phyloP scores from a whole-genome alignment of 2,329 filamentous ascomycete species.

The Aspergillus ustus region DNA sequence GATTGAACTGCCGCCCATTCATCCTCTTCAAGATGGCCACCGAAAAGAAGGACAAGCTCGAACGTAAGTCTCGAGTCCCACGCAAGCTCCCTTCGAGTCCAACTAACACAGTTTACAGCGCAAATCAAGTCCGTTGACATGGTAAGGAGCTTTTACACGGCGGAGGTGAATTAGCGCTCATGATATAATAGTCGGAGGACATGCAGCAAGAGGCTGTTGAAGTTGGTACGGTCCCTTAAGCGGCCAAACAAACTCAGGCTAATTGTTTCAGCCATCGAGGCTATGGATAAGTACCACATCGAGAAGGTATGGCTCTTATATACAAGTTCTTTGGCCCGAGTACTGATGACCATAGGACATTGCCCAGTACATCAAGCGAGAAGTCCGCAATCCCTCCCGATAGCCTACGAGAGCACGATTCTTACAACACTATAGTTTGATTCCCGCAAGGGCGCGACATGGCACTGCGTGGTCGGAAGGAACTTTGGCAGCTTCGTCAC shows the following conservation, averaged over 20 bases:
- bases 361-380: constrained; percentile 93
- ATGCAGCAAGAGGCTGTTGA: constrained; percentile 97
- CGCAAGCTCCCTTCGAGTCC: constrained; percentile 5
- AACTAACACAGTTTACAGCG: constrained; percentile 58
- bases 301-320: constrained; percentile 62
- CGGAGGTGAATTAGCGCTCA: constrained; percentile 22
- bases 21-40: constrained; percentile 45
- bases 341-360: constrained; percentile 69
- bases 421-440: constrained; percentile 72
- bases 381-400: constrained; percentile 58
- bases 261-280: constrained; percentile 64
- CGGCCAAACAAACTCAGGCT: constrained; percentile 25
- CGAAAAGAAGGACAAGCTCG: constrained; percentile 73
- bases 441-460: constrained; percentile 93
- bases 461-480: constrained; percentile 98
- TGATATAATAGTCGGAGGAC: constrained; percentile 76
- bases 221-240: constrained; percentile 70
- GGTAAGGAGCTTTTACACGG: constrained; percentile 61
- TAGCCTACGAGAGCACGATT: constrained; percentile 24
- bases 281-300: constrained; percentile 72
- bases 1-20: neutral
- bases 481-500: constrained; percentile 99
- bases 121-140: constrained; percentile 99
- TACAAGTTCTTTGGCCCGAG: neutral
- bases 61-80: constrained; percentile 58